A percentile compares a stretch with the other conserved stretches of the same genome.
These are phyloP conservation scores for Kurtzmaniella quercitrusa DNA, from an alignment of 1,139 yeast genomes.

Conservation along the genomic window DNA sequence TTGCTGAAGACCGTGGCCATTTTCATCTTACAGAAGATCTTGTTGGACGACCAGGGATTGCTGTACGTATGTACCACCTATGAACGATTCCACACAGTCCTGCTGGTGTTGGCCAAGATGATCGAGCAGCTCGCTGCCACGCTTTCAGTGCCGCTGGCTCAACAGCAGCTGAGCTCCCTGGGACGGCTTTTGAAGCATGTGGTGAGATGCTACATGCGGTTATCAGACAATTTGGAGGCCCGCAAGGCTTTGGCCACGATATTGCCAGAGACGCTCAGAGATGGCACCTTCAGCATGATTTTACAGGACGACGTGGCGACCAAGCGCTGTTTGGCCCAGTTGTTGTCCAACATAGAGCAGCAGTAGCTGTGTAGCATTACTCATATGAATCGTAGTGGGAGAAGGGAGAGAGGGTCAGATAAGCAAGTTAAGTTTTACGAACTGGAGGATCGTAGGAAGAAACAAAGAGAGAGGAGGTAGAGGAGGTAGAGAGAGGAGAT, in stretches of 20 bases:
- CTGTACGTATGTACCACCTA: slow-evolving; percentile 91
- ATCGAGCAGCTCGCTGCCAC: slow-evolving; percentile 60
- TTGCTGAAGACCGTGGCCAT: slow-evolving; percentile 94
- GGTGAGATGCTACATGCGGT: slow-evolving; percentile 85
- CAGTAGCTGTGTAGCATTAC: slow-evolving; percentile 8
- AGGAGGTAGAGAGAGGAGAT: no score
- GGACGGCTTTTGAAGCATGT: slow-evolving; percentile 89
- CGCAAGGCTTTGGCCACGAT: slow-evolving; percentile 81
- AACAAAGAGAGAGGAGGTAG: no score
- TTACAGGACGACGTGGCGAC: slow-evolving; percentile 87
- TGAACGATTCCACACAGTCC: slow-evolving; percentile 92
- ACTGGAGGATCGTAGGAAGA: no score
- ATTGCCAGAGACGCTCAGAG: slow-evolving; percentile 82
- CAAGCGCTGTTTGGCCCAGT: slow-evolving; percentile 79
- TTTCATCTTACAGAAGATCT: slow-evolving; percentile 86
- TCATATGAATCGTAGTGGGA: no score
- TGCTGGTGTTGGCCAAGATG: slow-evolving; percentile 83
- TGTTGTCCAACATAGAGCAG: slow-evolving; percentile 62
- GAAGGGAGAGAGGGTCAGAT: neutral
- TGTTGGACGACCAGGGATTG: slow-evolving; percentile 87
- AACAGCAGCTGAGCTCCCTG: slow-evolving; percentile 43
- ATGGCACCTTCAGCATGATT: slow-evolving; percentile 80
- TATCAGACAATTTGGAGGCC: slow-evolving; percentile 88
- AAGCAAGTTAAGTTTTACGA: no score
- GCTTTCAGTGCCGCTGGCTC: slow-evolving; percentile 8